Evolutionary conservation across 805 yeast species (phyloP), one percentile per base, ranked within the genome.

Genomic region (Maudiozyma bulderi): DNA sequence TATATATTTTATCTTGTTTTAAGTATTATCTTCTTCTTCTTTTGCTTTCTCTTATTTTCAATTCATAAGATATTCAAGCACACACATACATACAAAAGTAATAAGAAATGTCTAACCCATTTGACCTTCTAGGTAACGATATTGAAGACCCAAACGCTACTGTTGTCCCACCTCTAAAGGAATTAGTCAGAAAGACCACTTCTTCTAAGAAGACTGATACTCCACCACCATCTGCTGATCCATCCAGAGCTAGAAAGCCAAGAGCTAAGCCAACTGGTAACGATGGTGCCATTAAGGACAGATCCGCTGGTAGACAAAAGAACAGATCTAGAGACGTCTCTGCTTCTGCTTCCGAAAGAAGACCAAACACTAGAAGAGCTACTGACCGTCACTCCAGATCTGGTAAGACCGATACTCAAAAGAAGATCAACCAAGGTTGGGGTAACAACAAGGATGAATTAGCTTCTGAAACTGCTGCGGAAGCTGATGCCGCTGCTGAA

Each of bases 401-500:
- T 57, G 87, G 84, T 66, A 86, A 85, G 77, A 69, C 80, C 63
- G 96, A 89, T 75, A 75, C 95, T 60, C 79, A 77, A 60, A 90
- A 88, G 83, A 82, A 84, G 71, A 77, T 84, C 65, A 79, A 76
- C 70, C 83, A 82, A 73, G 90, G 89, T 58, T 87, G 96, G 91
- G 95, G 96, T 67, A 87, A 82, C 66, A 80, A 83, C 71, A 73
- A 73, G 59, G 78, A 75, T 68, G 85, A 81, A 76, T 76, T 73
- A 65, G 84, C 76, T 57, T 84, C 75, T 57, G 87, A 81, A 69
- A 59, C 59, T 52, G 81, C 78, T 56, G 82, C 79, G 55, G 62
- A 75, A 64, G 76, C 74, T 67, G 86, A 82, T 76, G 80, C 76
- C 68, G 84, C 73, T 57, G 86, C 78, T 58, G 88, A 81, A 71